These are phyloP conservation scores for Chrysochromulina parva DNA, from an alignment of 78 protist genomes.

Conservation along the genomic window DNA sequence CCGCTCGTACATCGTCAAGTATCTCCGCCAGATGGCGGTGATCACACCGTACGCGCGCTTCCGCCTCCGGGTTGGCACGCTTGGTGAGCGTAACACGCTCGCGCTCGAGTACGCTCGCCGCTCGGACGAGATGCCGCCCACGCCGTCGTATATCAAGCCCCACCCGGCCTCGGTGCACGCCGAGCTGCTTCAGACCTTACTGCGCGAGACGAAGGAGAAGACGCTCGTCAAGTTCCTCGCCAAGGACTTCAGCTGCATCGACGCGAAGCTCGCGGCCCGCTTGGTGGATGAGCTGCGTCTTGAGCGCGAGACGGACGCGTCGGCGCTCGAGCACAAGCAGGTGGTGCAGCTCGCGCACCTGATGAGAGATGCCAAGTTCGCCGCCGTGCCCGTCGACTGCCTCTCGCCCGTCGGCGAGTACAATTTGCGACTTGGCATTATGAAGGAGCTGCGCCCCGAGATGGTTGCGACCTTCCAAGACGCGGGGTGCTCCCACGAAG, in stretches of 20 bases:
- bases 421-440: conserved; percentile 68
- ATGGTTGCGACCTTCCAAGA: conserved; percentile 58
- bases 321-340: neutral
- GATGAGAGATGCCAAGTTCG: neutral
- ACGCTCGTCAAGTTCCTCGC: neutral
- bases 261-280: neutral
- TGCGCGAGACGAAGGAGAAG: neutral
- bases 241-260: neutral
- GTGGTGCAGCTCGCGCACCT: neutral
- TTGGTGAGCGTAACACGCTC: neutral
- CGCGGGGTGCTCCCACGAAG: conserved; percentile 39
- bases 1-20: conserved; percentile 14
- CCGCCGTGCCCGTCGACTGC: neutral
- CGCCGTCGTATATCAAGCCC: conserved; percentile 49
- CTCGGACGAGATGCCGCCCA: conserved; percentile 55
- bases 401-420: conserved; percentile 64
- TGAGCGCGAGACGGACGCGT: neutral
- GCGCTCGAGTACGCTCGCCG: conserved; percentile 47
- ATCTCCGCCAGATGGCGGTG: conserved; percentile 70
- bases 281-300: neutral
- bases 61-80: neutral
- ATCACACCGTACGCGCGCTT: conserved; percentile 73
- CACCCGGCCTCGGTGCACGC: conserved; percentile 55
- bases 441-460: conserved; percentile 66
- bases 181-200: neutral